Percentiles rank a stretch among this genome's conserved stretches.
phyloP scores from a whole-genome alignment of 257 asterid species.

The Capsicum chinense region DNA sequence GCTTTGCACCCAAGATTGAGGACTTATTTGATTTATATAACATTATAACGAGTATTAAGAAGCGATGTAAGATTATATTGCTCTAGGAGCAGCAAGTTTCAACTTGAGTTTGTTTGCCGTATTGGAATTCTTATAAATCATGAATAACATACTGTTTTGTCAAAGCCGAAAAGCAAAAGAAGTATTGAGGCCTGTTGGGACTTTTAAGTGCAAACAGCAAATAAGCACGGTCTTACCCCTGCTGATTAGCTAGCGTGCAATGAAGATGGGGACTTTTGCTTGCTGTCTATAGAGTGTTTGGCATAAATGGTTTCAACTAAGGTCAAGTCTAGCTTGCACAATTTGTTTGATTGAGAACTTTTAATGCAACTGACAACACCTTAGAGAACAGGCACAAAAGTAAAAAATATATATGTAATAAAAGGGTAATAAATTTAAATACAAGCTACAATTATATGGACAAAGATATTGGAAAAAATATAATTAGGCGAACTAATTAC shows the following conservation, averaged over 20 bases:
- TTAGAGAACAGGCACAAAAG: background rate
- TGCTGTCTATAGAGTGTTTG: constrained; percentile 27
- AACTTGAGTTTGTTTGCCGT: constrained; percentile 1
- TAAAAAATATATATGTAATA: background rate
- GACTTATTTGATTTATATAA: background rate
- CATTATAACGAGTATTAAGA: constrained; percentile 13
- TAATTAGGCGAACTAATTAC: background rate
- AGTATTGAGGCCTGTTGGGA: constrained; percentile 17
- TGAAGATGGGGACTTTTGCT: constrained; percentile 12
- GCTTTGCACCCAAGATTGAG: constrained; percentile 18
- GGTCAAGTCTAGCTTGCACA: constrained; percentile 30
- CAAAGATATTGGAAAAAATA: background rate
- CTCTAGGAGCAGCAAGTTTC: constrained; percentile 7
- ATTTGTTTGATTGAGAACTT: constrained; percentile 21
- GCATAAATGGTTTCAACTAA: constrained; percentile 31
- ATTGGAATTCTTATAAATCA: background rate
- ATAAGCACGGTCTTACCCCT: constrained; percentile 1
- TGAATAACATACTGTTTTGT: background rate
- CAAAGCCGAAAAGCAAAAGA: background rate
- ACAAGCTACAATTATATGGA: background rate
- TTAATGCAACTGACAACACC: constrained; percentile 11
- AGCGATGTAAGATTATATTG: constrained; percentile 2
- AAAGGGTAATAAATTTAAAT: background rate
- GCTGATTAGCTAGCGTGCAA: constrained; percentile 2
- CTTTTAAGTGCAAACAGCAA: background rate